Evolutionary conservation across 2,329 filamentous ascomycete genomes (phyloP), one percentile per base, ranked within the genome.

Genomic region (Tetracladium maxilliforme): DNA sequence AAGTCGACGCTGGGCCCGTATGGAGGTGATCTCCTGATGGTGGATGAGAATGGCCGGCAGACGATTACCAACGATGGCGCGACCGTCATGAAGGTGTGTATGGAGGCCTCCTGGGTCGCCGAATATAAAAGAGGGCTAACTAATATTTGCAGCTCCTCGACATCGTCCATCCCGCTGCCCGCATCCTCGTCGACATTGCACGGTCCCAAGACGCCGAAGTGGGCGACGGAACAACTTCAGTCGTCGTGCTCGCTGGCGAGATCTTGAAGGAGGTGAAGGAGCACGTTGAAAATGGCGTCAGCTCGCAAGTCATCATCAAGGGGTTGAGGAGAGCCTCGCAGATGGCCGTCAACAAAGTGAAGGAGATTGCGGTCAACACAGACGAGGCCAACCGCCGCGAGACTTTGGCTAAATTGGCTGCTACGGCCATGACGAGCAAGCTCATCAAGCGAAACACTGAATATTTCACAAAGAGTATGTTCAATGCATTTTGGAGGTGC

Each of bases 51-150:
- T 64, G 90, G 90, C 52, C 76, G 61, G 53, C 84, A 94, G 60
- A 98, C 90, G 28, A 95, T 98, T 49, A 98, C 90, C 42, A 98
- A 98, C 57, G 90, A 98, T 60, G 90, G 90, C 47, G 90, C 90
- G 24, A 98, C 90, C 25, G 90, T 95, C 33, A 98, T 98, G 90
- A 95, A 94, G 75, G 81, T 83, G 51, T 40, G 54, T 28, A 26
- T 10, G 25, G 14, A 4, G 33, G n/a, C 25, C 8, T 22, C 18
- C 26, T 4, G 11, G 21, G 20, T 29, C 33, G 26, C 17, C 26
- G 26, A 21, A 10, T 21, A 22, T 20, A 5, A 13, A 31, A 37
- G 19, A 23, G 28, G 30, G 16, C 31, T 25, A 22, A 24, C 29
- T 35, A 23, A 37, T 21, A 18, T 7, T 29, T 29, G 20, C 44